phyloP scores from a whole-genome alignment of 1,284 basidiomycete genomes.

The Apiotrichum veenhuisii region DNA sequence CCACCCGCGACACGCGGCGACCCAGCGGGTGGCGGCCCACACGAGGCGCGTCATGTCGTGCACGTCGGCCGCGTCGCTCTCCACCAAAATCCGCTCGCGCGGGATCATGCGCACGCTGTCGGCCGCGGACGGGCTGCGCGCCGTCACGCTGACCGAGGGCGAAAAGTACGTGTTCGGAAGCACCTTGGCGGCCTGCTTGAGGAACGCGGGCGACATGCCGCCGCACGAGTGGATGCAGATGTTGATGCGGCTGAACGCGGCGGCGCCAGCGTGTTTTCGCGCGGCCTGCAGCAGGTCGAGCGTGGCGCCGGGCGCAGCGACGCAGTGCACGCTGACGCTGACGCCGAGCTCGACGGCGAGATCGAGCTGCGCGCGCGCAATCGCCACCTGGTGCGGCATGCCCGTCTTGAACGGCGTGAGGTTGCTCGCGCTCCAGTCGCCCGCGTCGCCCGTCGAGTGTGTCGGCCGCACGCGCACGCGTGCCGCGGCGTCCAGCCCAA shows the following conservation, averaged over 20 bases:
- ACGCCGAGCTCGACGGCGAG: conserved; percentile 47
- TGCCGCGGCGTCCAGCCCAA: conserved; percentile 51
- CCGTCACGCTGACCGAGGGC: conserved; percentile 50
- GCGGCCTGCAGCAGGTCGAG: conserved; percentile 41
- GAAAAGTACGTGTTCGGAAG: conserved; percentile 50
- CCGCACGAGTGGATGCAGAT: conserved; percentile 50
- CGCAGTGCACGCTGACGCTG: conserved; percentile 50
- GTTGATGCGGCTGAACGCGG: conserved; percentile 35
- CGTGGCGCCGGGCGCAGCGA: conserved; percentile 47
- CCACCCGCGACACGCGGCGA: conserved; percentile 40
- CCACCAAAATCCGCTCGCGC: conserved; percentile 47
- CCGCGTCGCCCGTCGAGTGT: conserved; percentile 5
- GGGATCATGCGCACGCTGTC: conserved; percentile 41
- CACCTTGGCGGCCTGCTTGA: conserved; percentile 22
- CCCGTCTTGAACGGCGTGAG: conserved; percentile 48
- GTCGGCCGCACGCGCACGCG: conserved; percentile 6
- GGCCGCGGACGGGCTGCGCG: conserved; percentile 37
- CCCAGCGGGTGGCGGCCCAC: conserved; percentile 44
- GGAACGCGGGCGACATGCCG: conserved; percentile 22
- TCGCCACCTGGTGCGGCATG: conserved; percentile 47
- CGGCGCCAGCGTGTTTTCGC: conserved; percentile 29
- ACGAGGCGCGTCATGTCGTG: conserved; percentile 30
- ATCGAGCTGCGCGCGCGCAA: conserved; percentile 48
- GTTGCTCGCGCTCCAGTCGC: conserved; percentile 22
- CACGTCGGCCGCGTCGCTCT: conserved; percentile 49